phyloP scores from a whole-genome alignment of 257 asterid species.

The Solanum chiquidenum region DNA sequence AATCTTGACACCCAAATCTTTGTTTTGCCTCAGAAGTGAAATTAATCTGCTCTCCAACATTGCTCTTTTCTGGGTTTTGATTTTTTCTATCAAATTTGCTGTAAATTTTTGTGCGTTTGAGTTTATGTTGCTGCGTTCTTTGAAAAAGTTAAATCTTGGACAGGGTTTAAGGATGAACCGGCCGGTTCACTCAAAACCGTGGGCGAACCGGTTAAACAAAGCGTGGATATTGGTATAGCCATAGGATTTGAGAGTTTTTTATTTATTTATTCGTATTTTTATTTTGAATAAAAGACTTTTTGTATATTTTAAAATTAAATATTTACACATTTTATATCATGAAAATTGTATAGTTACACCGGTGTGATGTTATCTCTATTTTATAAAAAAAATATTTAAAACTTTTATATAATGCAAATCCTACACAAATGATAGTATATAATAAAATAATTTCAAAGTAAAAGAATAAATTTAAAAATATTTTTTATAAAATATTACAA shows the following conservation, averaged over 20 bases:
- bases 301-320: too few relatives aligned
- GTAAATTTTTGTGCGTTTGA: neutral
- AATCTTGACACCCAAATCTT: constrained; percentile 13
- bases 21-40: constrained; percentile 25
- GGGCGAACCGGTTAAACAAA: neutral
- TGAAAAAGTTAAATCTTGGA: neutral
- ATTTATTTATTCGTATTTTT: neutral
- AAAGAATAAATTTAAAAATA: too few relatives aligned
- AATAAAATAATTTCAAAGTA: too few relatives aligned
- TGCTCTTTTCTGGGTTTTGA: neutral
- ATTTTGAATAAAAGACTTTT: too few relatives aligned
- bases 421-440: too few relatives aligned
- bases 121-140: neutral
- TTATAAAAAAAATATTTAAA: too few relatives aligned
- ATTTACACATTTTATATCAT: too few relatives aligned
- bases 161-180: constrained; percentile 12
- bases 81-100: neutral
- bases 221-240: neutral
- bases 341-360: too few relatives aligned
- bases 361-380: too few relatives aligned
- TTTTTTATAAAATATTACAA: too few relatives aligned
- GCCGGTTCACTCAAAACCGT: neutral
- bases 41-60: constrained; percentile 47
- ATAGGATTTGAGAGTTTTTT: neutral
- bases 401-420: too few relatives aligned